Percentiles rank a stretch among this genome's conserved stretches.
Conservation (phyloP, 179 eudicot species). For the Nepenthes alata region DNA sequence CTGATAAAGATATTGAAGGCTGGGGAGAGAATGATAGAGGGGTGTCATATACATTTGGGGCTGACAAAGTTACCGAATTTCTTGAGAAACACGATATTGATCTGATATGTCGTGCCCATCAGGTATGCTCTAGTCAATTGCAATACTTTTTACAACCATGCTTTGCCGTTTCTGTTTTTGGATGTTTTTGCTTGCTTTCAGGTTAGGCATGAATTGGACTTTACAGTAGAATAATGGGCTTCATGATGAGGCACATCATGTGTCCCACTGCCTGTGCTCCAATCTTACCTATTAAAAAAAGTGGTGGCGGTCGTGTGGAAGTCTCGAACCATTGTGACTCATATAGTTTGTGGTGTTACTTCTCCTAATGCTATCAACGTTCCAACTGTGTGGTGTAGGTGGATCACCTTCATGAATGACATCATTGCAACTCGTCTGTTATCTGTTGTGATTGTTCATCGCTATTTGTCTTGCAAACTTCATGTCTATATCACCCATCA, state of each 20-base stretch:
- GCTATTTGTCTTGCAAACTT: too few relatives aligned
- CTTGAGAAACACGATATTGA: conserved; percentile 66
- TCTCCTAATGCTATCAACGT: too few relatives aligned
- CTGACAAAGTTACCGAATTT: conserved; percentile 51
- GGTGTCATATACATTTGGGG: conserved; percentile 63
- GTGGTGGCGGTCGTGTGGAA: too few relatives aligned
- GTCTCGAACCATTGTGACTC: too few relatives aligned
- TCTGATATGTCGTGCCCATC: conserved; percentile 67
- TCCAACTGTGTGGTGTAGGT: neutral
- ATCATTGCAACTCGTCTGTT: too few relatives aligned
- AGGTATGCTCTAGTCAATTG: conserved; percentile 23
- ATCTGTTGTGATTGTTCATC: too few relatives aligned
- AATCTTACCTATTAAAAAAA: too few relatives aligned
- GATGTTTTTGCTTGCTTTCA: neutral
- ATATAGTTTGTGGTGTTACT: too few relatives aligned
- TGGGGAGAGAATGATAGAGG: conserved; percentile 87
- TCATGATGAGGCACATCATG: neutral
- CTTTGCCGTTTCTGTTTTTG: neutral
- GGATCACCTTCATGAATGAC: neutral
- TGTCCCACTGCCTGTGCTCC: neutral
- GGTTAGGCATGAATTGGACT: neutral
- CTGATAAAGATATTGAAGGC: conserved; percentile 61
- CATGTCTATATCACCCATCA: too few relatives aligned
- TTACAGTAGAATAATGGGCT: neutral
- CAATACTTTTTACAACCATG: neutral